A percentile compares a stretch with the other conserved stretches of the same genome.
Conservation (phyloP, 345 rosid species). For the Microthlaspi erraticum region DNA sequence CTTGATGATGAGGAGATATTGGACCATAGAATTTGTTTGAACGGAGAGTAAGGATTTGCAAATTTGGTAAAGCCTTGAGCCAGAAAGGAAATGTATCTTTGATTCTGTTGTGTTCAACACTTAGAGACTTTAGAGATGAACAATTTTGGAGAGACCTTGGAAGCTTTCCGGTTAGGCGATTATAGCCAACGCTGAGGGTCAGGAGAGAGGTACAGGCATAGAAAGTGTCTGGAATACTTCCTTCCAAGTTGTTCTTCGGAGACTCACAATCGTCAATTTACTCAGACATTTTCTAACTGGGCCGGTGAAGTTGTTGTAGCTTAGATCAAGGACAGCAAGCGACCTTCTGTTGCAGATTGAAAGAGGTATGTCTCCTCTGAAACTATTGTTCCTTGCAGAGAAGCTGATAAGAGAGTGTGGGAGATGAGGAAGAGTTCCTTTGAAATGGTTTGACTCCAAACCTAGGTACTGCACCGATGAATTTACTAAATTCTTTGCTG, state of each 20-base stretch:
- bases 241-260: conserved; percentile 36
- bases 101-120: conserved; percentile 20
- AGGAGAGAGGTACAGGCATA: not conserved
- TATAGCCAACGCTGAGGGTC: conserved; percentile 30
- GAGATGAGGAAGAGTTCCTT: conserved; percentile 8
- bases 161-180: conserved; percentile 11
- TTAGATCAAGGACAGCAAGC: not conserved
- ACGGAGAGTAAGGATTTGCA: too few species aligned
- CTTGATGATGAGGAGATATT: too few species aligned
- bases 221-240: conserved; percentile 17
- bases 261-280: not conserved
- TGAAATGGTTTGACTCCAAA: not conserved
- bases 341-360: conserved; percentile 6
- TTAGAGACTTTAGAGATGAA: conserved; percentile 1
- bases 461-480: not conserved
- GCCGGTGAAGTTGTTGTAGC: conserved; percentile 31
- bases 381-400: conserved; percentile 3
- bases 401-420: not conserved
- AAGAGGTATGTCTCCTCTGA: conserved; percentile 19
- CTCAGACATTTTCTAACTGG: conserved; percentile 19
- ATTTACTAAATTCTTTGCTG: not conserved
- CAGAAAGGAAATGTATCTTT: conserved; percentile 34
- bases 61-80: conserved; percentile 13
- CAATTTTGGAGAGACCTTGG: conserved; percentile 35
- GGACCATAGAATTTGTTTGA: too few species aligned